Percentiles rank a stretch among this genome's conserved stretches.
Evolutionary conservation across 805 yeast species (phyloP).

Genomic region (Maudiozyma saulgeensis): DNA sequence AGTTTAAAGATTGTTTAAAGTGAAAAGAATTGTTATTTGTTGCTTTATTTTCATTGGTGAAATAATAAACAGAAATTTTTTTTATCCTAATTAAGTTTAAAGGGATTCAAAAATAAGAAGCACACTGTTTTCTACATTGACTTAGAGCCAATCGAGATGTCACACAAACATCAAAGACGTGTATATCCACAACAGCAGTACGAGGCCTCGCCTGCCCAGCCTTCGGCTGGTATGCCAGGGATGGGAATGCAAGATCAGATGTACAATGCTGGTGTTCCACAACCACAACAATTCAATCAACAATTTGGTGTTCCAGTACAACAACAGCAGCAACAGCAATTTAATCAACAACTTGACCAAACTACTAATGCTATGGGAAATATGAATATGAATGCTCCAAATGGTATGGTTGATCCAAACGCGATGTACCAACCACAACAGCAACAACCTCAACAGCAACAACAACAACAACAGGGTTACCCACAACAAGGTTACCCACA

Average conservation of each 20-base stretch:
- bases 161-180: constrained; percentile 33
- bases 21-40: too few species aligned
- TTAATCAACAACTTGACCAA: constrained; percentile 27
- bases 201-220: background rate
- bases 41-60: too few species aligned
- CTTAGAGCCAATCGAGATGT: constrained; percentile 13
- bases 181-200: constrained; percentile 39
- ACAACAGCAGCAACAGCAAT: constrained; percentile 2
- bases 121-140: too few species aligned
- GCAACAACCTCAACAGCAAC: constrained; percentile 20
- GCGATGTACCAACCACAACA: constrained; percentile 17
- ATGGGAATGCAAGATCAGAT: background rate
- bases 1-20: too few species aligned
- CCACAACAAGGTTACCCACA: constrained; percentile 5
- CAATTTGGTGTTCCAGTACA: constrained; percentile 13
- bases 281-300: constrained; percentile 19
- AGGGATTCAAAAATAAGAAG: too few species aligned
- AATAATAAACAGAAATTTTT: too few species aligned
- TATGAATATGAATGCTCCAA: constrained; percentile 28
- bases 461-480: constrained; percentile 8
- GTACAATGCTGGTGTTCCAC: background rate
- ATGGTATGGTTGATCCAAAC: constrained; percentile 21
- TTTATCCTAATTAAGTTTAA: too few species aligned
- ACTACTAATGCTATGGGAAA: constrained; percentile 26
- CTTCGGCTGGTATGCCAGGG: background rate